Evolutionary conservation across 768 basidiomycete genomes (phyloP).

Genomic region (Psilocybe cubensis): DNA sequence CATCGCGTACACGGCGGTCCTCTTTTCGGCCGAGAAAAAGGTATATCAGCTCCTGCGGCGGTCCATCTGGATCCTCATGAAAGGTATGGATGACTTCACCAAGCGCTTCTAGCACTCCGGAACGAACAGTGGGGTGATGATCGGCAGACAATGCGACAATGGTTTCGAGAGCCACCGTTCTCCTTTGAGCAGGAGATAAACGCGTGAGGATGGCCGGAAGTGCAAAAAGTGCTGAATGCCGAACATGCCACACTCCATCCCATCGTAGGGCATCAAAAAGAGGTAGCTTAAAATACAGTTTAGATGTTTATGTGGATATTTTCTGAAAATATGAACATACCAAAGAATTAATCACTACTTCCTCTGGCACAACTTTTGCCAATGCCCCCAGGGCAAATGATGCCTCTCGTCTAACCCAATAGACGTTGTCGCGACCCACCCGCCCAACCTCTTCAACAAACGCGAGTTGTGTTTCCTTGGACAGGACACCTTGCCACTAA

Average conservation of each 20-base stretch:
- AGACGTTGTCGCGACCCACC: slow-evolving; percentile 64
- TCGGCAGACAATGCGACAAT: slow-evolving; percentile 67
- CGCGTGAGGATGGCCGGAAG: slow-evolving; percentile 79
- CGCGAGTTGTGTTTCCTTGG: slow-evolving; percentile 55
- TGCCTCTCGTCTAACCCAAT: slow-evolving; percentile 85
- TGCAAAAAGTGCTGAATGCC: slow-evolving; percentile 85
- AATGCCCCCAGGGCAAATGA: slow-evolving; percentile 88
- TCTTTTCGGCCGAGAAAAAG: slow-evolving; percentile 74
- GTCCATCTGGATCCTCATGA: slow-evolving; percentile 60
- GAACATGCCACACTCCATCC: slow-evolving; percentile 81
- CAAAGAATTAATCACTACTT: slow-evolving; percentile 65
- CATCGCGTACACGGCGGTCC: slow-evolving; percentile 41
- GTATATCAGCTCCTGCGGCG: slow-evolving; percentile 73
- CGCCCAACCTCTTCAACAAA: slow-evolving; percentile 80
- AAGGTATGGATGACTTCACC: slow-evolving; percentile 92
- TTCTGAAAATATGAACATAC: slow-evolving; percentile 40
- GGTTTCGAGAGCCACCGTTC: slow-evolving; percentile 66
- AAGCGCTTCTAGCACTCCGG: slow-evolving; percentile 81
- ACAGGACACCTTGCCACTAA: slow-evolving; percentile 53
- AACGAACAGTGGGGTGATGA: slow-evolving; percentile 67
- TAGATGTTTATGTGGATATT: not conserved
- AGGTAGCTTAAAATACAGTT: slow-evolving; percentile 61
- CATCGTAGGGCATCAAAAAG: slow-evolving; percentile 70
- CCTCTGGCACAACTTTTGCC: slow-evolving; percentile 84
- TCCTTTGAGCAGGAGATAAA: slow-evolving; percentile 59